Base-by-base conservation (phyloP, 495 filamentous ascomycete species). In the Aspergillus sclerotiicarbonarius region DNA sequence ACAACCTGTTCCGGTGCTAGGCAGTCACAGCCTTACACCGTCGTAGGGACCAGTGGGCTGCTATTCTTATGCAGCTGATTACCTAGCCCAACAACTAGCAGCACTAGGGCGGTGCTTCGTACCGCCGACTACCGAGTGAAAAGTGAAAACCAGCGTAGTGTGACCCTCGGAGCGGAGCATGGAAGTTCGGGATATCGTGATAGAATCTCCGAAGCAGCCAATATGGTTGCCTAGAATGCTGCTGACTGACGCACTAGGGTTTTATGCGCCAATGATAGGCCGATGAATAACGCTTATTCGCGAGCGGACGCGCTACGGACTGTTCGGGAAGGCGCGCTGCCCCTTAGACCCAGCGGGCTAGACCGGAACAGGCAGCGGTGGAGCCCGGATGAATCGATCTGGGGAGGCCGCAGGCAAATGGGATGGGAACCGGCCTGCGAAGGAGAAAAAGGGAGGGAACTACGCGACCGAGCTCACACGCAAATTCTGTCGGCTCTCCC, bases 381-480 rank as follows among this genome's bases (percentile, higher is more conserved):
- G 73, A 69, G 65, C 62, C 44, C 53, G 35, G 49, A 55, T 57
- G 54, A 59, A 67, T 57, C 62, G 62, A 73, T 76, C 70, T 71
- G 67, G 70, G 66, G 73, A 64, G 58, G 61, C 51, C 57, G 20
- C 31, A 16, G 47, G 21, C 25, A 50, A 31, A 50, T 50, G 47
- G 48, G 45, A 41, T 50, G 59, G 54, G 43, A 54, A 53, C 50
- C 52, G 47, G n/a, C 15, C 12, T 6, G 16, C 15, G 43, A 20
- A 51, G 47, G 52, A 46, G 56, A 50, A 54, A 39, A 35, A 44
- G n/a, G 16, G 43, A 33, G 31, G 41, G 16, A 46, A 41, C 15
- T 8, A 29, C 33, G 39, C 44, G 29, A 51, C 5, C 12, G 43
- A 46, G 25, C 46, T 43, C 9, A 18, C 49, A 51, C 50, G 49